Percentiles rank a stretch among this genome's conserved stretches.
phyloP scores from a whole-genome alignment of 2,329 filamentous ascomycete species.

The Zasmidium citrigriseum region DNA sequence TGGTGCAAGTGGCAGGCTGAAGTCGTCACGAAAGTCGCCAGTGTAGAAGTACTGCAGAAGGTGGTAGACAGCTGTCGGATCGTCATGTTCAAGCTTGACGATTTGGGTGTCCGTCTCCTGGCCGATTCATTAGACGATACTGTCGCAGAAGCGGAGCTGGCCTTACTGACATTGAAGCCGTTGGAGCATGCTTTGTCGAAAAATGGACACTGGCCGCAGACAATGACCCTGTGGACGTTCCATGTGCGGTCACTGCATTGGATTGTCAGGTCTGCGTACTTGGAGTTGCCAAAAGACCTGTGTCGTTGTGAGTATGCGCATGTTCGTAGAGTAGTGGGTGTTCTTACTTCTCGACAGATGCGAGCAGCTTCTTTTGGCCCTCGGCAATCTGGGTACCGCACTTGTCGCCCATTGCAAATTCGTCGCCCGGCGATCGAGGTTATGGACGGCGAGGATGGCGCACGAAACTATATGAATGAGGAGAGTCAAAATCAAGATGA shows the following conservation, averaged over 20 bases:
- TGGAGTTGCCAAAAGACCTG: not conserved
- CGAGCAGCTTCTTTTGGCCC: no score
- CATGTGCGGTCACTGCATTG: conserved; percentile 19
- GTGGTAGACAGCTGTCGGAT: conserved; percentile 2
- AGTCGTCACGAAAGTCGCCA: conserved; percentile 3
- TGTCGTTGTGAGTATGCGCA: not conserved
- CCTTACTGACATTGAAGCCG: conserved; percentile 16
- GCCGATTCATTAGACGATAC: not conserved
- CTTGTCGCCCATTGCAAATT: no score
- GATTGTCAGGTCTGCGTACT: conserved; percentile 26
- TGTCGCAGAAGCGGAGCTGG: not conserved
- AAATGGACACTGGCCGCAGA: conserved; percentile 27
- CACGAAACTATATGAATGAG: no score
- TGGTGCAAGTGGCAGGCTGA: no score
- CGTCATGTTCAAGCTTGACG: conserved; percentile 5
- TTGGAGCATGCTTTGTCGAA: conserved; percentile 23
- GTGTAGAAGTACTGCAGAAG: conserved; percentile 11
- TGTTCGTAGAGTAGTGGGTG: no score
- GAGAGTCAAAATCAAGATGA: no score
- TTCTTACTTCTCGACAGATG: no score
- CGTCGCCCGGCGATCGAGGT: no score
- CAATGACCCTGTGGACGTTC: conserved; percentile 25
- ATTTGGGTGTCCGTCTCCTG: conserved; percentile 3
- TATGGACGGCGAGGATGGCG: no score
- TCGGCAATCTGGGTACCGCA: no score